Base-by-base conservation (phyloP, 2,329 filamentous ascomycete genomes). In the Exophiala bonariae region DNA sequence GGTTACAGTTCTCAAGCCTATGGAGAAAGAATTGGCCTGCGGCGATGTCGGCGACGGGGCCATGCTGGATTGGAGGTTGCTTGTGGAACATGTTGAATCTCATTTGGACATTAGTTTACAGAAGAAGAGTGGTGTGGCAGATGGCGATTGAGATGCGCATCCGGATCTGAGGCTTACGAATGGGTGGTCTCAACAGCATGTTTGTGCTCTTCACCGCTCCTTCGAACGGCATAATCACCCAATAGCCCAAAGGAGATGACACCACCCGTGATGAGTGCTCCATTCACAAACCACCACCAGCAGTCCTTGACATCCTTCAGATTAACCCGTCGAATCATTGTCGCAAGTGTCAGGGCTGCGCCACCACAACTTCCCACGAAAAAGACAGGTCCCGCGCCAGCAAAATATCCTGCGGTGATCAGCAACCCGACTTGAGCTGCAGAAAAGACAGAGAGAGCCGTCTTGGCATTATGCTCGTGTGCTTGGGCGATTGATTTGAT, bases 31-130 rank as follows among this genome's bases (percentile, higher is more conserved):
- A 10, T 71, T 96, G 45, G 91, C 90, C 0, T 96, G 91, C 68
- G 89, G 89, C 11, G 91, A 96, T 68, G 77, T 85, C 2, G 90
- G 90, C 0, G 78, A 80, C 32, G 90, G 90, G 3, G 90, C 82
- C 1, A 96, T 96, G 91, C 81, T 79, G 63, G 81, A 88, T 42
- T 95, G 88, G 87, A 78, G 72, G 48, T 78, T 85, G 48, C 86
- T 96, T 64, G 87, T 93, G 14, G 34, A 30, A 11, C 28, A 55
- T 33, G 18, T 61, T 28, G 54, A 50, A 26, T 26, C 28, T 14
- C 32, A 47, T 44, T 30, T 55, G 36, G 38, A 30, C 16, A 23
- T 52, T n/a, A 28, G 23, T 18, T 26, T 17, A 14, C 41, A 14
- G 39, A 34, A 39, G 18, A 37, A 26, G 43, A 33, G 35, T 10